Evolutionary conservation across 2,329 filamentous ascomycete species (phyloP).

Genomic region (Ilyonectria sp.): DNA sequence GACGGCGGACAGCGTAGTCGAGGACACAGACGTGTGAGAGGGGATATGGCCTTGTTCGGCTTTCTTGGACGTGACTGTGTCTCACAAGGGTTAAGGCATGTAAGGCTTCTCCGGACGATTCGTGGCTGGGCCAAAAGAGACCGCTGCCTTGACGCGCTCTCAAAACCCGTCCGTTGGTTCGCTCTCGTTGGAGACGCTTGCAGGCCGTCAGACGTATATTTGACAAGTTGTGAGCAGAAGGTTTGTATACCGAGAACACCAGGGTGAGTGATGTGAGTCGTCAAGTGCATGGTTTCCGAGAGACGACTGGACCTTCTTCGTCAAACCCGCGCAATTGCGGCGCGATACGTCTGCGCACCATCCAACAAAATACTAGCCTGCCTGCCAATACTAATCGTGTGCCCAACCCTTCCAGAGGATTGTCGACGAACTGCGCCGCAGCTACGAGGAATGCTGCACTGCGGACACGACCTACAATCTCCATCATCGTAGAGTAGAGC

Average conservation of each 20-base stretch:
- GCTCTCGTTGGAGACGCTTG: too few species aligned
- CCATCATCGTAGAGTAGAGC: too few species aligned
- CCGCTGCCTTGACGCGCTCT: too few species aligned
- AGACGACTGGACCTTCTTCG: neutral
- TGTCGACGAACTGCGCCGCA: neutral
- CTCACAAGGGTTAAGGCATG: too few species aligned
- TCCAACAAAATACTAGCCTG: neutral
- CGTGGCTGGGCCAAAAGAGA: too few species aligned
- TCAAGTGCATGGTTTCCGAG: neutral
- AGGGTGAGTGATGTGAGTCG: neutral
- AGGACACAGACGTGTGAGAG: too few species aligned
- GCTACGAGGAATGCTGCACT: neutral
- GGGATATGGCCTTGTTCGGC: too few species aligned
- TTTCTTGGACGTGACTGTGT: too few species aligned
- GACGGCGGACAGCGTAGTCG: too few species aligned
- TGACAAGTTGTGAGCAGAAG: neutral
- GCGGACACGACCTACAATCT: neutral
- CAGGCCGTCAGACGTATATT: neutral
- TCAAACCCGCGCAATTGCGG: neutral
- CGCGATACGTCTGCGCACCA: neutral
- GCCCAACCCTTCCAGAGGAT: neutral
- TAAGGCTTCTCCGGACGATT: too few species aligned
- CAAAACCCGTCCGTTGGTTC: too few species aligned
- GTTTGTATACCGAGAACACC: neutral
- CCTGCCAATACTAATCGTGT: neutral